Evolutionary conservation across 2,329 filamentous ascomycete genomes (phyloP).

Genomic region (Lasiodiplodia theobromae): DNA sequence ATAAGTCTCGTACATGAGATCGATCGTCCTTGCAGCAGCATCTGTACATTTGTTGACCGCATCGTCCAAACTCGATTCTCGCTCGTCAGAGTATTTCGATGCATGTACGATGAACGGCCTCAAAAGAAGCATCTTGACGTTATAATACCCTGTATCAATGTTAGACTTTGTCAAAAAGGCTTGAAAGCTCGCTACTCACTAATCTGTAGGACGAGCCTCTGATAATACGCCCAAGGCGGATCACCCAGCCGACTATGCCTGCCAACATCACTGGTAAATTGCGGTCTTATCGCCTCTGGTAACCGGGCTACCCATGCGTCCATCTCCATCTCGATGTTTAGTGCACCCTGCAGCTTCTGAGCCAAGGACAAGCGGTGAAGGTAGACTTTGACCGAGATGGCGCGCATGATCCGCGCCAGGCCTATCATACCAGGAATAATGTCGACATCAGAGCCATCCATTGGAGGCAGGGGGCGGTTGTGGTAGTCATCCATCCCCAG

Average conservation of each 20-base stretch:
- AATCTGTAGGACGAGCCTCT: conserved; percentile 49
- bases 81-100: conserved; percentile 34
- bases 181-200: conserved; percentile 34
- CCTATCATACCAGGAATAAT: conserved; percentile 53
- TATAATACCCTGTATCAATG: conserved; percentile 41
- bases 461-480: conserved; percentile 45
- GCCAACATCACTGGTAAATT: conserved; percentile 35
- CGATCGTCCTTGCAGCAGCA: conserved; percentile 50
- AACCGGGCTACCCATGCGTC: conserved; percentile 46
- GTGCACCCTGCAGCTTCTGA: conserved; percentile 45
- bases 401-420: conserved; percentile 50
- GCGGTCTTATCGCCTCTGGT: conserved; percentile 43
- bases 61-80: conserved; percentile 38
- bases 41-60: conserved; percentile 48
- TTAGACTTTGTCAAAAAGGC: background rate
- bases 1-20: conserved; percentile 50
- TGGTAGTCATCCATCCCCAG: conserved; percentile 59
- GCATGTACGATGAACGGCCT: conserved; percentile 46
- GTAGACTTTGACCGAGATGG: conserved; percentile 51
- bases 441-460: conserved; percentile 46
- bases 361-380: conserved; percentile 44
- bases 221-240: conserved; percentile 48
- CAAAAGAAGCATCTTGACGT: conserved; percentile 51
- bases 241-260: conserved; percentile 41
- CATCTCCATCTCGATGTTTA: conserved; percentile 48